phyloP scores from a whole-genome alignment of 331 rosid species.

The Malus hybrid region DNA sequence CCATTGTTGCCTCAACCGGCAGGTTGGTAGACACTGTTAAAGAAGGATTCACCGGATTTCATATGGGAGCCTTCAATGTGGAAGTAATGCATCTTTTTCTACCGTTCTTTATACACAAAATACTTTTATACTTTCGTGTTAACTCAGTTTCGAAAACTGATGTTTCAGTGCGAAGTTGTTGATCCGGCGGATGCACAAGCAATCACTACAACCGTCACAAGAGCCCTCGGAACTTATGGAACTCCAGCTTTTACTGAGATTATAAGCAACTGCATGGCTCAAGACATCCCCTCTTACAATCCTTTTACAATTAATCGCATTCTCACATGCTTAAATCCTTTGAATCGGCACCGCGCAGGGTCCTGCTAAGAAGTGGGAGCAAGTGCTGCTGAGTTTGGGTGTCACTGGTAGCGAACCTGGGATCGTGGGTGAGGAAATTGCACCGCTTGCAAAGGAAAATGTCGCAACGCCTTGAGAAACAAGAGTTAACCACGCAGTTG shows the following conservation, averaged over 20 bases:
- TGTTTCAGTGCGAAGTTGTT: constrained; percentile 54
- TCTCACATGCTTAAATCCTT: neutral
- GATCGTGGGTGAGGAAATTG: constrained; percentile 55
- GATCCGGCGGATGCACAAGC: constrained; percentile 54
- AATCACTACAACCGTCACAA: constrained; percentile 36
- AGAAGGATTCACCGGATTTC: constrained; percentile 80
- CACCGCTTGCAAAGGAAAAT: constrained; percentile 65
- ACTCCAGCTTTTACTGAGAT: constrained; percentile 52
- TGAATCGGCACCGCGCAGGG: constrained; percentile 20
- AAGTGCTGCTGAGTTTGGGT: constrained; percentile 45
- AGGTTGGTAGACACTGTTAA: constrained; percentile 72
- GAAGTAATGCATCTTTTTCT: constrained; percentile 35
- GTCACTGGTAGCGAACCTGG: constrained; percentile 53
- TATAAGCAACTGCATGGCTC: constrained; percentile 60
- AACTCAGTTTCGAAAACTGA: neutral
- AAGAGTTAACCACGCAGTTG: neutral
- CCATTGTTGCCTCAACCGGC: constrained; percentile 75
- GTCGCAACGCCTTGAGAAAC: constrained; percentile 44
- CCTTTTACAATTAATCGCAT: neutral
- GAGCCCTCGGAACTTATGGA: constrained; percentile 43
- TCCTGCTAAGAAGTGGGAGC: constrained; percentile 80
- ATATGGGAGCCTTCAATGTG: constrained; percentile 70
- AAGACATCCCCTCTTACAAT: neutral
- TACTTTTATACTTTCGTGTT: neutral
- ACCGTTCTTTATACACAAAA: neutral